Percentiles rank a stretch among this genome's conserved stretches.
Conservation (phyloP, 2,329 filamentous ascomycete species). For the Neofusicoccum cordaticola region DNA sequence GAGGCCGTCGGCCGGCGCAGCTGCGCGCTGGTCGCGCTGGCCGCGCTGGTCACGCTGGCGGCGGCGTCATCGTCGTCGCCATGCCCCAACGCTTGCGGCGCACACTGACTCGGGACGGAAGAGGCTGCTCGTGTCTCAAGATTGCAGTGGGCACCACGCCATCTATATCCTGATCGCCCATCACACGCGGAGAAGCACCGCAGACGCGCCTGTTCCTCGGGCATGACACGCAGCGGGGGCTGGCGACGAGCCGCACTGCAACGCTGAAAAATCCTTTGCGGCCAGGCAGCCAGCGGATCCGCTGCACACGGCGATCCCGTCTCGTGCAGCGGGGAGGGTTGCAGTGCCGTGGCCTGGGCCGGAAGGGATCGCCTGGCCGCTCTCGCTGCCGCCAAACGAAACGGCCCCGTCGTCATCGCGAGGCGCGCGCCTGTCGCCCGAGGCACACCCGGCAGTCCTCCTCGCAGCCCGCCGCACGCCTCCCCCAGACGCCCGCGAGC, state of each 20-base stretch:
- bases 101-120: no score
- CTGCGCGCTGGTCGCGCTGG: no score
- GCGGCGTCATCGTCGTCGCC: no score
- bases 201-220: conserved; percentile 43
- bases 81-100: no score
- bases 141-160: no score
- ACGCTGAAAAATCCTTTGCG: not conserved
- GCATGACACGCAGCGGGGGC: no score
- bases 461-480: not conserved
- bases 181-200: conserved; percentile 59
- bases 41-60: no score
- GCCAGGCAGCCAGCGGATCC: not conserved
- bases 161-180: no score
- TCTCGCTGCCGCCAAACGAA: not conserved
- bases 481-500: not conserved
- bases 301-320: not conserved
- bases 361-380: not conserved
- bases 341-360: not conserved
- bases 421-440: not conserved
- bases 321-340: not conserved
- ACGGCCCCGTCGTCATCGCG: conserved; percentile 1
- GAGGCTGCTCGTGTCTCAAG: no score
- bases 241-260: no score
- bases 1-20: no score
- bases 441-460: no score